Conservation (phyloP, 169 alveolate species). For the Theileria parva region DNA sequence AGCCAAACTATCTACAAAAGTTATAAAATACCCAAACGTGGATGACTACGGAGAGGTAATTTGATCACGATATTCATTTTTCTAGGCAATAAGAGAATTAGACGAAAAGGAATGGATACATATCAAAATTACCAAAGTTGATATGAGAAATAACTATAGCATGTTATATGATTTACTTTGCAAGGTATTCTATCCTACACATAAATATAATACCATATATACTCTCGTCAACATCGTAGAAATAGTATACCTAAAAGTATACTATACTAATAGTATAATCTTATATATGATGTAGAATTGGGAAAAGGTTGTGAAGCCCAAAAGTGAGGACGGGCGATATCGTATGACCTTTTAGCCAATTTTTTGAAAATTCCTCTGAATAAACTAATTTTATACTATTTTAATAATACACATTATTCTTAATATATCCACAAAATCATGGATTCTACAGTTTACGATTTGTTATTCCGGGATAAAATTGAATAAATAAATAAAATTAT, state of each 20-base stretch:
- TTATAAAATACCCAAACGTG: constrained; percentile 83
- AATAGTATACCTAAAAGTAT: background rate
- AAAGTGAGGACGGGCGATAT: constrained; percentile 78
- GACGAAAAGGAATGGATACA: constrained; percentile 88
- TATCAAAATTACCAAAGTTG: constrained; percentile 82
- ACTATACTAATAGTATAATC: background rate
- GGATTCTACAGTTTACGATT: background rate
- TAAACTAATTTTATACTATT: constrained; percentile 12
- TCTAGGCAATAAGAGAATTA: constrained; percentile 81
- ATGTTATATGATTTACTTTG: constrained; percentile 86
- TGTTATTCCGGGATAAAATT: background rate
- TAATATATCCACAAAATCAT: background rate
- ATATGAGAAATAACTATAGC: constrained; percentile 86
- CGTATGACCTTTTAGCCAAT: constrained; percentile 75
- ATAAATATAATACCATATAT: no score
- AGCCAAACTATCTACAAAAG: constrained; percentile 85
- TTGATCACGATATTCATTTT: background rate
- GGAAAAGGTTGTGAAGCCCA: constrained; percentile 85
- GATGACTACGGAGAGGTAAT: constrained; percentile 80
- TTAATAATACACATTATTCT: background rate
- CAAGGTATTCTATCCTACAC: constrained; percentile 51
- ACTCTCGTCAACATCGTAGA: background rate
- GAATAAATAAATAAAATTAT: constrained; percentile 33
- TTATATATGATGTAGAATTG: constrained; percentile 67
- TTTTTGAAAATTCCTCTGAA: constrained; percentile 16